These are phyloP conservation scores for Tuber microsphaerosporum DNA, from an alignment of 495 filamentous ascomycete genomes.

Conservation along the genomic window DNA sequence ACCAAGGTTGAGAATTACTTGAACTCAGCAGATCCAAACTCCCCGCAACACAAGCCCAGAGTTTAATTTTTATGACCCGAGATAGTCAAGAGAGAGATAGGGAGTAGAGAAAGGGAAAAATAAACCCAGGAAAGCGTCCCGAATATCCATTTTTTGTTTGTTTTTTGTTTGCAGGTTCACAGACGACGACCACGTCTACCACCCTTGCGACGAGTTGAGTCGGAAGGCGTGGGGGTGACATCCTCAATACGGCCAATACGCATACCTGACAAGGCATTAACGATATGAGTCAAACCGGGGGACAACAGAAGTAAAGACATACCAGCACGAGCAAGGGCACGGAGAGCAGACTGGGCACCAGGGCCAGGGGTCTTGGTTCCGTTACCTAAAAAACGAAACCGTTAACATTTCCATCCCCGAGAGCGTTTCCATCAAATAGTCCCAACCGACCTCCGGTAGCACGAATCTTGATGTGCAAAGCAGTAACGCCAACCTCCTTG, in stretches of 20 bases:
- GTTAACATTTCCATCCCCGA: conserved; percentile 16
- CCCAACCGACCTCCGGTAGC: conserved; percentile 77
- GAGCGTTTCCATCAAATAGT: conserved; percentile 4
- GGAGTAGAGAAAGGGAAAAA: conserved; percentile 15
- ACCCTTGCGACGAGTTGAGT: conserved; percentile 98
- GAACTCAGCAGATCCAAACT: conserved; percentile 17
- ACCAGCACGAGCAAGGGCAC: conserved; percentile 81
- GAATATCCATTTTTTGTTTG: conserved; percentile 15
- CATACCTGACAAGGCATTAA: conserved; percentile 57
- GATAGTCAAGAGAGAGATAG: conserved; percentile 17
- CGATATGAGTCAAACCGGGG: neutral
- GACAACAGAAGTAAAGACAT: neutral
- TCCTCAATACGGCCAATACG: conserved; percentile 99
- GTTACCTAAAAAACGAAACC: conserved; percentile 58
- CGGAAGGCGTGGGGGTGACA: conserved; percentile 96
- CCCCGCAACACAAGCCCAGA: conserved; percentile 33
- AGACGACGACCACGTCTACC: conserved; percentile 99
- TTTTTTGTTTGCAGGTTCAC: conserved; percentile 44
- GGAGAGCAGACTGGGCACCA: conserved; percentile 97
- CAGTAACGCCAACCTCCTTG: conserved; percentile 99
- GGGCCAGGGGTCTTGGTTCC: conserved; percentile 99
- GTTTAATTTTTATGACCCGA: conserved; percentile 32
- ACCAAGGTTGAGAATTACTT: neutral
- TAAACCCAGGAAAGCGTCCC: conserved; percentile 11
- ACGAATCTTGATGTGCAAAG: conserved; percentile 99